Percentiles rank a stretch among this genome's conserved stretches.
phyloP scores from a whole-genome alignment of 2,329 filamentous ascomycete species.

The Metarhizium guizhouense region DNA sequence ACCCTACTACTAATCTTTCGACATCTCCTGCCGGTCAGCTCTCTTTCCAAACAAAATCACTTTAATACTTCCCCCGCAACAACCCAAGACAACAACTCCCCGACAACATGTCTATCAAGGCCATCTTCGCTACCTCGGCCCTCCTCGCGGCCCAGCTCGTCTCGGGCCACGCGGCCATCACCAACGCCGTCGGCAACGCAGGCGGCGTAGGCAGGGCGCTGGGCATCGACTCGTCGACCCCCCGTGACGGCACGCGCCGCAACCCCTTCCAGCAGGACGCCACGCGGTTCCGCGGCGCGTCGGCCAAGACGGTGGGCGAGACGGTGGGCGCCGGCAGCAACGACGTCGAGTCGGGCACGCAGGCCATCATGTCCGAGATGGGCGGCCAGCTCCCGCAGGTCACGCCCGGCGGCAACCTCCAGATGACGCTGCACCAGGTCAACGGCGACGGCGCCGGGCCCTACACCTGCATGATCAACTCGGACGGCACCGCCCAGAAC shows the following conservation, averaged over 20 bases:
- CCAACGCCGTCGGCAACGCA: conserved; percentile 45
- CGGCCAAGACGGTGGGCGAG: conserved; percentile 46
- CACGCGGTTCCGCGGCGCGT: conserved; percentile 49
- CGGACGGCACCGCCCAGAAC: conserved; percentile 44
- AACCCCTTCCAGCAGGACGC: conserved; percentile 56
- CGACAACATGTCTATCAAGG: conserved; percentile 22
- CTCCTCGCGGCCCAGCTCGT: conserved; percentile 46
- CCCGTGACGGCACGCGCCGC: conserved; percentile 51
- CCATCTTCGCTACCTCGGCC: conserved; percentile 33
- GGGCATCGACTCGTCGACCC: conserved; percentile 43
- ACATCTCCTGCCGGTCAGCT: conserved; percentile 6
- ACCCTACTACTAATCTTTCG: background rate
- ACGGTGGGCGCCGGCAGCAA: conserved; percentile 49
- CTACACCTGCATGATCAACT: conserved; percentile 56
- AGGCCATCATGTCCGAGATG: conserved; percentile 47
- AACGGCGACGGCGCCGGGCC: conserved; percentile 59
- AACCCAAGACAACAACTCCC: background rate
- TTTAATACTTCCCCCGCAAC: background rate
- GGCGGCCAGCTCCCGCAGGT: conserved; percentile 51
- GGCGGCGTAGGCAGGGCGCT: conserved; percentile 46
- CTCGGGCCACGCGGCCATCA: conserved; percentile 53
- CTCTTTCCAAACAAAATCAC: too few species aligned
- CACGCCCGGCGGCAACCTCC: conserved; percentile 43
- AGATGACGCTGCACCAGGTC: conserved; percentile 58
- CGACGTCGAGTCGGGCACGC: conserved; percentile 45